Conservation (phyloP, 371 early-diverging fungal species). For the Mucor irregularis region DNA sequence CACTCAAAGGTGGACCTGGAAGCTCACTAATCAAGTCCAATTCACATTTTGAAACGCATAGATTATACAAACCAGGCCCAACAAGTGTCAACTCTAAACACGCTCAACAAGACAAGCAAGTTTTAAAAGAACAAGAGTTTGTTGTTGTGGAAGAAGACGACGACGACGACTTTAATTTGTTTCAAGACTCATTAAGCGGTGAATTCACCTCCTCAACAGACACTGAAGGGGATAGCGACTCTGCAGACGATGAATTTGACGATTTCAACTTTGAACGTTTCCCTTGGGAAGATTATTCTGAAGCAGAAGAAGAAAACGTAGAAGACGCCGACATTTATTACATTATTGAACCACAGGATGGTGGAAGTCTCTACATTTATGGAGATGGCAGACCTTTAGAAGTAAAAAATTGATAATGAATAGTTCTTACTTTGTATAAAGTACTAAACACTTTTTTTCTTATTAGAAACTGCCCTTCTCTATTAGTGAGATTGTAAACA, state of each 20-base stretch:
- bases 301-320: constrained; percentile 23
- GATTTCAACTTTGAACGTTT: constrained; percentile 14
- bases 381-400: constrained; percentile 56
- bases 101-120: too few relatives aligned
- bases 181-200: constrained; percentile 10
- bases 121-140: too few relatives aligned
- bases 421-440: not conserved
- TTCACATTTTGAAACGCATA: constrained; percentile 19
- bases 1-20: constrained; percentile 33
- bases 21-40: constrained; percentile 40
- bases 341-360: constrained; percentile 79
- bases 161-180: not conserved
- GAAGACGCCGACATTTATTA: constrained; percentile 49
- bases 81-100: not conserved
- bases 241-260: constrained; percentile 4
- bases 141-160: constrained; percentile 5
- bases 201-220: constrained; percentile 5
- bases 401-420: constrained; percentile 28
- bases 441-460: not conserved
- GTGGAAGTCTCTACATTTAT: constrained; percentile 73
- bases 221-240: not conserved
- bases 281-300: constrained; percentile 2
- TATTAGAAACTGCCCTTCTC: constrained; percentile 71
- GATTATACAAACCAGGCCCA: constrained; percentile 7
- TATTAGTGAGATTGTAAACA: constrained; percentile 66